Base-by-base conservation (phyloP, 129 eudicot species). In the Sambucus nigra region DNA sequence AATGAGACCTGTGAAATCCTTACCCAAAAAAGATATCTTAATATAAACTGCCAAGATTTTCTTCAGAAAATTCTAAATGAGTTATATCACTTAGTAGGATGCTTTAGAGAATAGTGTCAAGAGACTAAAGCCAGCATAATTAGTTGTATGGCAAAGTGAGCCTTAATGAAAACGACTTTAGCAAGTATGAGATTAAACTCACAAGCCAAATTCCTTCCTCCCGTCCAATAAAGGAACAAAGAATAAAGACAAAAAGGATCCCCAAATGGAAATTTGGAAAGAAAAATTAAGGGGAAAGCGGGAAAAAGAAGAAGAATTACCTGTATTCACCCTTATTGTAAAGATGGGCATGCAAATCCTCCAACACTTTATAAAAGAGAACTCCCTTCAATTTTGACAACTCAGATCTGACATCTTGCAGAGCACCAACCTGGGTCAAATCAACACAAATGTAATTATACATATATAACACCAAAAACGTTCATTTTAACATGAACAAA, bases 381-480 rank as follows among this genome's bases (percentile, higher is more conserved):
- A 70, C 72, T 33, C 96, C 95, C 35, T 91, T 73, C 74, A 83
- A 67, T 68, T 92, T 92, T 60, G 87, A 78, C 75, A 92, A 58
- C 70, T 92, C 99, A 33, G 99, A 92, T 60, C 88, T 75, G 56
- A 92, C 87, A 72, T 92, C 99, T 86, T 92, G 99, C 53, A 92
- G 91, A 56, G 99, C 99, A 55, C 99, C 99, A 72, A 92, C 96
- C 99, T 92, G 78, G 47, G 13, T 65, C 60, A 64, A 65, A 41
- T 62, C 60, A 17, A 13, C 11, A 64, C 33, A 48, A 68, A 51
- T 52, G 41, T 32, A 42, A 39, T 38, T 50, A 39, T 55, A 45
- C 53, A 41, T 17, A 47, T 51, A 18, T 49, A 44, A n/a, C n/a
- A n/a, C n/a, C n/a, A n/a, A 38, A 59, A 45, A 46, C 25, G 57